A percentile compares a stretch with the other conserved stretches of the same genome.
Evolutionary conservation across 2,329 filamentous ascomycete species (phyloP).

Genomic region (Diaporthe sp.): DNA sequence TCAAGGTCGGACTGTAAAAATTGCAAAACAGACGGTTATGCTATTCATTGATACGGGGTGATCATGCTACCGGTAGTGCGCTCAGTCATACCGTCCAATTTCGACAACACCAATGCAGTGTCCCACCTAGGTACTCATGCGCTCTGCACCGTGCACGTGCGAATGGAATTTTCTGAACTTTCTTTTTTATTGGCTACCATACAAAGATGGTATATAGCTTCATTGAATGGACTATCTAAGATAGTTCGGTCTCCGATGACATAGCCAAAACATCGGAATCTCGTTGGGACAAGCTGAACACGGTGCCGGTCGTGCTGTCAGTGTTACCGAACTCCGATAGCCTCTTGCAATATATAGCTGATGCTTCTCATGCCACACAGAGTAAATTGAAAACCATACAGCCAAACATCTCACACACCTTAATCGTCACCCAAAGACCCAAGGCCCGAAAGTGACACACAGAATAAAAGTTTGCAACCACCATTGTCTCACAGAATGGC

Average conservation of each 20-base stretch:
- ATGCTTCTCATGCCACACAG: background rate
- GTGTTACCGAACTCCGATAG: background rate
- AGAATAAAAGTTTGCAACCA: background rate
- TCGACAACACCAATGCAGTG: background rate
- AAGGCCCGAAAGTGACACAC: background rate
- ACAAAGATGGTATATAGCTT: background rate
- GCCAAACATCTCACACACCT: accelerated
- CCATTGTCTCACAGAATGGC: background rate
- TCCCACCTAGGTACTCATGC: too few species aligned
- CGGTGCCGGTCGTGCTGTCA: background rate
- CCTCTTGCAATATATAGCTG: background rate
- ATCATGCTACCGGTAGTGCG: too few species aligned
- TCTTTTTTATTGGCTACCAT: background rate
- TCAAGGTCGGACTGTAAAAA: background rate
- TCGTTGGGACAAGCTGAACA: background rate
- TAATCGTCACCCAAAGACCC: background rate
- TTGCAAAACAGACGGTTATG: background rate
- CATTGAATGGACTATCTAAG: background rate
- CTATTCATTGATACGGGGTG: background rate
- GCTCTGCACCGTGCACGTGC: too few species aligned
- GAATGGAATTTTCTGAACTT: background rate
- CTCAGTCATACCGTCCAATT: background rate
- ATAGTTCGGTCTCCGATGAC: background rate
- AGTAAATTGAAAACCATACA: background rate
- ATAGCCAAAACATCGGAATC: background rate